These are phyloP conservation scores for Datisca glomerata DNA, from an alignment of 306 rosid genomes.

Conservation along the genomic window DNA sequence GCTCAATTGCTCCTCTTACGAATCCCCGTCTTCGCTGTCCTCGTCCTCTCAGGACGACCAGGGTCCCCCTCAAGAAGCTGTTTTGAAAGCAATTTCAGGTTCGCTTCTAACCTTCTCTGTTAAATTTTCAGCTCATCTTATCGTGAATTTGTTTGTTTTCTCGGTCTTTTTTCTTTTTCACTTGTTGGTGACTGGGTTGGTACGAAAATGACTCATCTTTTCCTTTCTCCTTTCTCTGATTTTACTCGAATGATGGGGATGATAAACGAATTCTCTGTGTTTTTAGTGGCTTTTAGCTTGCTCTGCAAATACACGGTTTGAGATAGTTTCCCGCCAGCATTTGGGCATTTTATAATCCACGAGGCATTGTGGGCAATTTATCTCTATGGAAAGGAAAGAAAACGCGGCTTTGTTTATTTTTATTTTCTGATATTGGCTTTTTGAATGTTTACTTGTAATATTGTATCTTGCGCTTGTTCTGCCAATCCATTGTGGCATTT, in stretches of 20 bases:
- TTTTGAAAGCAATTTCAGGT: slow-evolving; percentile 96
- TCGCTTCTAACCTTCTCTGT: background rate
- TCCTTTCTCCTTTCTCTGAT: background rate
- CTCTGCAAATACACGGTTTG: too few species aligned
- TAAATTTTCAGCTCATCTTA: too few species aligned
- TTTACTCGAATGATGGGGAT: too few species aligned
- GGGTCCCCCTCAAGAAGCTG: slow-evolving; percentile 89
- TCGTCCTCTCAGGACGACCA: slow-evolving; percentile 59
- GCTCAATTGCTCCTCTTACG: slow-evolving; percentile 41
- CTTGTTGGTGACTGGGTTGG: background rate
- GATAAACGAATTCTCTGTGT: too few species aligned
- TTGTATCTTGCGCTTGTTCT: too few species aligned
- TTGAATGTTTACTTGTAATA: too few species aligned
- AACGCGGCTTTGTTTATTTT: background rate
- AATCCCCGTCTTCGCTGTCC: slow-evolving; percentile 25
- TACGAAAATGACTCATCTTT: too few species aligned
- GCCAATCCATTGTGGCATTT: background rate
- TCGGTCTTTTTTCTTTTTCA: background rate
- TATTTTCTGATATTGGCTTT: background rate
- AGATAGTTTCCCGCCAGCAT: background rate
- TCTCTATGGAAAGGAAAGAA: background rate
- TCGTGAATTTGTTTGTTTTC: background rate
- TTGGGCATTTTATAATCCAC: background rate
- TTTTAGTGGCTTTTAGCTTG: too few species aligned
- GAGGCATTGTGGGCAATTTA: background rate